These are phyloP conservation scores for Populus euphratica DNA, from an alignment of 345 rosid species.

Conservation along the genomic window DNA sequence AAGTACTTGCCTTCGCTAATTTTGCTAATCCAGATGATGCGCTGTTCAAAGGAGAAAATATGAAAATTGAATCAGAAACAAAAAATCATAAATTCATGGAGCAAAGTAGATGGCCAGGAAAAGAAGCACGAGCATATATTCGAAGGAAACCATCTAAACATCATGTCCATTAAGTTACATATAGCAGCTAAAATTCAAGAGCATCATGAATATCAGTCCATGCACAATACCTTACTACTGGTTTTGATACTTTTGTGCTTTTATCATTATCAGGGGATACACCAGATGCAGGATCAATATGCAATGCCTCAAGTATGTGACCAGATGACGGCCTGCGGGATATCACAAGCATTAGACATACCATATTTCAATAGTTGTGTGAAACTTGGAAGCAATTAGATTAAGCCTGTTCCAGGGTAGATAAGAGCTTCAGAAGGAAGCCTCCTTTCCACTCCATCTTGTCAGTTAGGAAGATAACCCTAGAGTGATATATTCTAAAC, in stretches of 20 bases:
- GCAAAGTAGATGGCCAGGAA: not conserved
- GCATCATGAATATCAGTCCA: constrained; percentile 3
- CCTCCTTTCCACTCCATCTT: constrained; percentile 51
- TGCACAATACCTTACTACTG: constrained; percentile 49
- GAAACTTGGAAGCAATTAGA: constrained; percentile 21
- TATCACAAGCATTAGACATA: constrained; percentile 43
- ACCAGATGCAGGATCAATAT: constrained; percentile 97
- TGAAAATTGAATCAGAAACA: not conserved
- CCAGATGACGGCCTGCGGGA: constrained; percentile 84
- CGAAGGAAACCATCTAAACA: not conserved
- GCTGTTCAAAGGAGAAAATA: constrained; percentile 39
- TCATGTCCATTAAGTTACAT: not conserved
- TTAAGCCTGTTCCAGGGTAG: constrained; percentile 29
- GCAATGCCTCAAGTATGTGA: constrained; percentile 89
- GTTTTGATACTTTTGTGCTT: constrained; percentile 43
- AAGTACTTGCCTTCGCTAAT: constrained; percentile 58
- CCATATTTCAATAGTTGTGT: constrained; percentile 14
- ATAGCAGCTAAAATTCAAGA: not conserved
- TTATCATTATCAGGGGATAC: constrained; percentile 78
- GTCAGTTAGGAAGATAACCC: constrained; percentile 49
- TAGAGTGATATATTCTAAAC: constrained; percentile 47
- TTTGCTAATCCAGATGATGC: constrained; percentile 68
- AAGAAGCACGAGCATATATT: no score
- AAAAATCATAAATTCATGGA: not conserved
- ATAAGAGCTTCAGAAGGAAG: constrained; percentile 53